Conservation (phyloP, 1,284 basidiomycete genomes). For the Earliella scabrosa region DNA sequence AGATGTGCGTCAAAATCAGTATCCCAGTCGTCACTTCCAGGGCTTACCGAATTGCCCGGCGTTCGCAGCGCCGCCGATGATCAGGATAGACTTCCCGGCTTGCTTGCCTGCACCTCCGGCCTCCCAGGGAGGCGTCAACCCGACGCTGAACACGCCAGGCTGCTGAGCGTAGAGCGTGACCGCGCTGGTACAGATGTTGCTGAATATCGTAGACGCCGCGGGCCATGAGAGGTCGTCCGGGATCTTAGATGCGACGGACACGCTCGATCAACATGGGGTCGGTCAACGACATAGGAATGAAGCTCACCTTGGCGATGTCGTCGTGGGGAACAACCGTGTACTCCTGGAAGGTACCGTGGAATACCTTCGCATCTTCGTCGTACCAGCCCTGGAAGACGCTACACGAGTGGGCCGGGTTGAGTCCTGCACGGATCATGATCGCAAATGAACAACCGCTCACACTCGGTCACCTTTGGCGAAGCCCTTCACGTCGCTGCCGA, state of each 20-base stretch:
- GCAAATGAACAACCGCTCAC: not conserved
- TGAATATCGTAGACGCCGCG: not conserved
- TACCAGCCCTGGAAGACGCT: slow-evolving; percentile 1
- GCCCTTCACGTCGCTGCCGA: not conserved
- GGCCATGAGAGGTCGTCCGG: not conserved
- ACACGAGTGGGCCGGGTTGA: too few relatives aligned
- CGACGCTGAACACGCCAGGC: not conserved
- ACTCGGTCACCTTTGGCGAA: not conserved
- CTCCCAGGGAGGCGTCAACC: not conserved
- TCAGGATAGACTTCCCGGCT: slow-evolving; percentile 32
- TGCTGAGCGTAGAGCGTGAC: not conserved
- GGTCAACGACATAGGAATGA: not conserved
- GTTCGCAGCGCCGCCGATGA: slow-evolving; percentile 40
- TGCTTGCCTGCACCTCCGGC: slow-evolving; percentile 20
- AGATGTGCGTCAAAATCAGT: too few relatives aligned
- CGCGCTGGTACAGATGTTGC: not conserved
- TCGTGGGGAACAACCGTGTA: not conserved
- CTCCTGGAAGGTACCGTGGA: slow-evolving; percentile 48
- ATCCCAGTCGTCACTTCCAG: too few relatives aligned
- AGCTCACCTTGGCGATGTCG: slow-evolving; percentile 1
- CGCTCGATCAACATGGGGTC: not conserved
- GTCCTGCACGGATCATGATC: slow-evolving; percentile 5
- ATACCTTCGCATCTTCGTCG: slow-evolving; percentile 41
- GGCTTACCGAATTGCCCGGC: slow-evolving; percentile 40
- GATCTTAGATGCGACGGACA: slow-evolving; percentile 17